Conservation (phyloP, 2,329 filamentous ascomycete genomes). For the Elsinoe perseae region DNA sequence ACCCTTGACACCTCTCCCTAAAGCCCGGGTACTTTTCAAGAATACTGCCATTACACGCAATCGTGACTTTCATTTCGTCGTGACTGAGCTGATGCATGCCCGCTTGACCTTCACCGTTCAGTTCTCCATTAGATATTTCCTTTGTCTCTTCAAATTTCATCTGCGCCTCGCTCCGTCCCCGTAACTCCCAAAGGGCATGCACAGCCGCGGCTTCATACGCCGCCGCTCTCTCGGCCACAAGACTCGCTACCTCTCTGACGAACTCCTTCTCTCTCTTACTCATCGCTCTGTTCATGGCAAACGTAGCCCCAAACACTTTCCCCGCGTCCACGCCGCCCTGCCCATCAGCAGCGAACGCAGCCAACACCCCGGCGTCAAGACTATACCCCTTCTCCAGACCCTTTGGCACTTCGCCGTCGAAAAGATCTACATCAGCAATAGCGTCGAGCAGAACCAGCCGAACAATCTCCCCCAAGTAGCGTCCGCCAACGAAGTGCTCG, state of each 20-base stretch:
- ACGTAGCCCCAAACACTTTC: conserved; percentile 44
- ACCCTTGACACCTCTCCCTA: conserved; percentile 52
- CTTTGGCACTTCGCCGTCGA: conserved; percentile 49
- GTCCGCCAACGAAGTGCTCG: conserved; percentile 56
- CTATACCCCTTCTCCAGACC: conserved; percentile 48
- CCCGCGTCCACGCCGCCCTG: conserved; percentile 35
- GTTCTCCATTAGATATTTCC: neutral
- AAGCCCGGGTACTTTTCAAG: conserved; percentile 72
- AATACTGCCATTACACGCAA: conserved; percentile 75
- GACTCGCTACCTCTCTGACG: conserved; percentile 44
- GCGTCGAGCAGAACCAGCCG: conserved; percentile 55
- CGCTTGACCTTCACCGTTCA: neutral
- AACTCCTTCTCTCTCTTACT: conserved; percentile 47
- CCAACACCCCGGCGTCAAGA: conserved; percentile 52
- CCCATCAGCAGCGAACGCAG: conserved; percentile 47
- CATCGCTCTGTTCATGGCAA: conserved; percentile 37
- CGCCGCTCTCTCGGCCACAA: conserved; percentile 52
- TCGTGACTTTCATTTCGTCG: conserved; percentile 25
- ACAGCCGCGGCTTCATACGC: conserved; percentile 57
- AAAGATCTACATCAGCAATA: conserved; percentile 47
- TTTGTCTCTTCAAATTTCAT: neutral
- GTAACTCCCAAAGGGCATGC: conserved; percentile 53
- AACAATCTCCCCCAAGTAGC: conserved; percentile 57
- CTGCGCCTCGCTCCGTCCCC: conserved; percentile 22
- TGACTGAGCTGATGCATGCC: neutral